Evolutionary conservation across 139 green algal genomes (phyloP).

Genomic region (Closterium sp.): DNA sequence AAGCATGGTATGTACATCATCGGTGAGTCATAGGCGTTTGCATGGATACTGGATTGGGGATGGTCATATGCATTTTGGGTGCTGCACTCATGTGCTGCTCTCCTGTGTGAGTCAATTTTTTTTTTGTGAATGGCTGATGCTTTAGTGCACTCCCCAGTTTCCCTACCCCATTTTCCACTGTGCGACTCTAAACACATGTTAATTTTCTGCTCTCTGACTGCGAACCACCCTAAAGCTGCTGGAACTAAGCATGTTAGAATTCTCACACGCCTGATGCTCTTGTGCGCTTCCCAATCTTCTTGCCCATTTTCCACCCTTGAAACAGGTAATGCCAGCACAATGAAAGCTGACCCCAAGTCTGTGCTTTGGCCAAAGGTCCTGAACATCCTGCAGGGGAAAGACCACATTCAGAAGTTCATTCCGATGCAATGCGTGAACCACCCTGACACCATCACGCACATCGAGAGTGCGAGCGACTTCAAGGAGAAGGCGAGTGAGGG

Average conservation of each 20-base stretch:
- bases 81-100: too few species aligned
- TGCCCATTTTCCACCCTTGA: neutral
- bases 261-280: neutral
- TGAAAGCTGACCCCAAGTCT: neutral
- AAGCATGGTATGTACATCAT: too few species aligned
- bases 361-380: constrained; percentile 1
- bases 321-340: neutral
- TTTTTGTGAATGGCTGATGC: too few species aligned
- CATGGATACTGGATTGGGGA: neutral
- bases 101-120: too few species aligned
- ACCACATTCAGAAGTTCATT: neutral
- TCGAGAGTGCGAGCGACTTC: neutral
- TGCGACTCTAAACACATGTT: too few species aligned
- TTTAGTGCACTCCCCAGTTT: too few species aligned
- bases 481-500: neutral
- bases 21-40: constrained; percentile 17
- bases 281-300: neutral
- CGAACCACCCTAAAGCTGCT: too few species aligned
- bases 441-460: neutral
- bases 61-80: too few species aligned
- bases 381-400: neutral
- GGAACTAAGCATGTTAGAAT: too few species aligned
- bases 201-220: too few species aligned
- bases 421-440: neutral
- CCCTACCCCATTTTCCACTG: too few species aligned